These are phyloP conservation scores for Hypericum perforatum DNA, from an alignment of 345 rosid genomes.

Conservation along the genomic window DNA sequence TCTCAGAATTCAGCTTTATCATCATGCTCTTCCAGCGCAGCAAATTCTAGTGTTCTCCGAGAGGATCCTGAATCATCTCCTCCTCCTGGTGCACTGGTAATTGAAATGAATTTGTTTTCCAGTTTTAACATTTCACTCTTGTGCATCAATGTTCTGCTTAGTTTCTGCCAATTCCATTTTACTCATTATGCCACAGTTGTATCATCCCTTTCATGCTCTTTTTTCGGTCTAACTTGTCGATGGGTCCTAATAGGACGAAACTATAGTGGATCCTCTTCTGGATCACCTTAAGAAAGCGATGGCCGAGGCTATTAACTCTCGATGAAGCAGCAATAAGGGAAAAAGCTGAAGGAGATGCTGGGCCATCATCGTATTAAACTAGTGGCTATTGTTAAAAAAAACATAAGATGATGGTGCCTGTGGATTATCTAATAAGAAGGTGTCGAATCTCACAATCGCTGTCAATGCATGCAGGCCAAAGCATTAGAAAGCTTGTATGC, in stretches of 20 bases:
- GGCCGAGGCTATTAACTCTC: constrained; percentile 50
- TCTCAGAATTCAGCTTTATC: too few species aligned
- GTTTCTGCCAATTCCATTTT: too few species aligned
- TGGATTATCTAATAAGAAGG: too few species aligned
- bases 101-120: background rate
- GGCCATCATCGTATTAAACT: too few species aligned
- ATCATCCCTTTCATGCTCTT: constrained; percentile 9
- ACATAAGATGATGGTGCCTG: too few species aligned
- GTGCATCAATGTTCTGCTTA: too few species aligned
- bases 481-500: too few species aligned
- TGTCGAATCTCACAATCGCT: too few species aligned
- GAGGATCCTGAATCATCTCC: constrained; percentile 32
- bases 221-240: constrained; percentile 6
- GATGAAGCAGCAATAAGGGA: constrained; percentile 50
- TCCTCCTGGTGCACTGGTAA: constrained; percentile 44
- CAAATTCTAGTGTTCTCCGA: constrained; percentile 14
- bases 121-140: too few species aligned
- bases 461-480: too few species aligned
- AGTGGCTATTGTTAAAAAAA: too few species aligned
- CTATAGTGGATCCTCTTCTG: constrained; percentile 32
- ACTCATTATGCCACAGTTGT: too few species aligned
- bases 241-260: constrained; percentile 48
- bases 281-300: constrained; percentile 48
- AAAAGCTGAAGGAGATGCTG: constrained; percentile 59
- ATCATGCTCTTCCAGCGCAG: constrained; percentile 19